A percentile compares a stretch with the other conserved stretches of the same genome.
Evolutionary conservation across 805 yeast genomes (phyloP).

Genomic region (Sungouiella blattae): DNA sequence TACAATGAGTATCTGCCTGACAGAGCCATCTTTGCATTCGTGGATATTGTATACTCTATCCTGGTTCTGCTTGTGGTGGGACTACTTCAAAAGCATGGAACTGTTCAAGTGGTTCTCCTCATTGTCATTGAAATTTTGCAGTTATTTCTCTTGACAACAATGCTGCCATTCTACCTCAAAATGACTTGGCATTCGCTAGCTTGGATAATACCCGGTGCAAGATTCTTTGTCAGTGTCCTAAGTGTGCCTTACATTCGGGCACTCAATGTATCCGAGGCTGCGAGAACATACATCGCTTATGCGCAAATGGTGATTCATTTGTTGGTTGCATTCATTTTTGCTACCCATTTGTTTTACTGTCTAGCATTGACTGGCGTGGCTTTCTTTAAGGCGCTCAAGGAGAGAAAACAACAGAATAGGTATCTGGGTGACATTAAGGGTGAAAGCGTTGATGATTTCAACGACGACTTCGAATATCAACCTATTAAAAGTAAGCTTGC

Average conservation of each 20-base stretch:
- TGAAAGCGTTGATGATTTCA: slow-evolving; percentile 4
- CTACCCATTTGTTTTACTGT: slow-evolving; percentile 27
- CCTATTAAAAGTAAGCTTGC: slow-evolving; percentile 1
- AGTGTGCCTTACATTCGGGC: slow-evolving; percentile 41
- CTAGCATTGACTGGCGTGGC: slow-evolving; percentile 24
- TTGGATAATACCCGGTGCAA: slow-evolving; percentile 35
- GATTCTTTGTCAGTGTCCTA: slow-evolving; percentile 36
- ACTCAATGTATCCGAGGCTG: slow-evolving; percentile 33
- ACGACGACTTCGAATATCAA: slow-evolving; percentile 4
- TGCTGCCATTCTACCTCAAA: slow-evolving; percentile 28
- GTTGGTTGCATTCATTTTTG: slow-evolving; percentile 27
- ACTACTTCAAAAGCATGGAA: slow-evolving; percentile 40
- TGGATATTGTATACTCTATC: slow-evolving; percentile 32
- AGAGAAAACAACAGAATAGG: slow-evolving; percentile 7
- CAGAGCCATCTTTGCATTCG: slow-evolving; percentile 33
- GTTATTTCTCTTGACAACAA: slow-evolving; percentile 16
- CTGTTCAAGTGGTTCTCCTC: slow-evolving; percentile 40
- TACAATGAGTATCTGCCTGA: slow-evolving; percentile 45
- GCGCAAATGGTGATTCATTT: slow-evolving; percentile 41
- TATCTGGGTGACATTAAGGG: background rate
- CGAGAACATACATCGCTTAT: slow-evolving; percentile 42
- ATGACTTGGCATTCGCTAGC: slow-evolving; percentile 26
- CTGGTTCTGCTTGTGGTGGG: slow-evolving; percentile 41
- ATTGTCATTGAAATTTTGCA: slow-evolving; percentile 33
- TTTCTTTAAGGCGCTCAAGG: slow-evolving; percentile 11